A percentile compares a stretch with the other conserved stretches of the same genome.
Conservation (phyloP, 2,329 filamentous ascomycete genomes). For the Colletotrichum euphorbiae region DNA sequence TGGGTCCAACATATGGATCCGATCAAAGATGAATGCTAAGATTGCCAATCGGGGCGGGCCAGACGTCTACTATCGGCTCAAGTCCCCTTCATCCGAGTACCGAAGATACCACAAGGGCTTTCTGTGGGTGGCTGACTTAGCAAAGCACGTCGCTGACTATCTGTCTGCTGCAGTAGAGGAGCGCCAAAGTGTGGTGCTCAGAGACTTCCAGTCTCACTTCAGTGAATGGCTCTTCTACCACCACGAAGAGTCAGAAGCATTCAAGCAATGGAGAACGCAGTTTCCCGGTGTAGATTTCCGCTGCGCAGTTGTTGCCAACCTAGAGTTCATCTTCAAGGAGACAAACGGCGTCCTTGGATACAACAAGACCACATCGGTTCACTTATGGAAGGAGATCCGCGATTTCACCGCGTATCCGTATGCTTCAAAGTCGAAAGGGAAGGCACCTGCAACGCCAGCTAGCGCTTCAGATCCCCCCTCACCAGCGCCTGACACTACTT, state of each 20-base stretch:
- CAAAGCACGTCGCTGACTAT: conserved; percentile 80
- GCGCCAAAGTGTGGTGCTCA: conserved; percentile 57
- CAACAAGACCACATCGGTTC: conserved; percentile 50
- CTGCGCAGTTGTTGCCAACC: conserved; percentile 67
- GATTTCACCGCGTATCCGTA: conserved; percentile 49
- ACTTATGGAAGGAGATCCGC: conserved; percentile 66
- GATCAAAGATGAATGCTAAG: conserved; percentile 59
- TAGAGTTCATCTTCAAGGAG: conserved; percentile 75
- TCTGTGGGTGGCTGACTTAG: conserved; percentile 76
- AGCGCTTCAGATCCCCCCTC: not conserved
- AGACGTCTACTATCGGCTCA: conserved; percentile 73
- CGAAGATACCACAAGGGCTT: conserved; percentile 71
- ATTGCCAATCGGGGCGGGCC: conserved; percentile 29
- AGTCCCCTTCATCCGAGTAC: conserved; percentile 69
- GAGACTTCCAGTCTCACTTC: conserved; percentile 70
- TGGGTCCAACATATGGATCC: conserved; percentile 71
- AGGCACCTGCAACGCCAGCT: conserved; percentile 39
- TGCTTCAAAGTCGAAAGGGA: not conserved
- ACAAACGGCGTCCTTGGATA: conserved; percentile 60
- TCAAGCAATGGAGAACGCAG: conserved; percentile 66
- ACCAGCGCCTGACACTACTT: not conserved
- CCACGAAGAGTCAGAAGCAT: conserved; percentile 56
- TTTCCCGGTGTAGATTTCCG: conserved; percentile 71
- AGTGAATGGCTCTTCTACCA: conserved; percentile 62
- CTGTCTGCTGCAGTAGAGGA: conserved; percentile 52